Conservation (phyloP, 1,284 basidiomycete species). For the Ganoderma sp. region DNA sequence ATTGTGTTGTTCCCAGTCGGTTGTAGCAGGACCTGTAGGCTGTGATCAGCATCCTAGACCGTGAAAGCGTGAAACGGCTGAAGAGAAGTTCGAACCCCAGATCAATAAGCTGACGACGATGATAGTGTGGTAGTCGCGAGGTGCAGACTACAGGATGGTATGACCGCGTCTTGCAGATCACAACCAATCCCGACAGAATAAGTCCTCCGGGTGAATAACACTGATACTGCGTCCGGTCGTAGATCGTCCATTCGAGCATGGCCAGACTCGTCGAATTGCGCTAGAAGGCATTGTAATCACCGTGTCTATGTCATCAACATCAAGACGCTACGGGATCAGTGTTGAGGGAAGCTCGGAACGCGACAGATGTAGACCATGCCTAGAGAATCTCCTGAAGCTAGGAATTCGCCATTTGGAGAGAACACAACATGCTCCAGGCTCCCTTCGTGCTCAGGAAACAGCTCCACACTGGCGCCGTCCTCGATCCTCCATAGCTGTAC, state of each 20-base stretch:
- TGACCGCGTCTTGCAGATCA: background rate
- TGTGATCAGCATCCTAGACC: background rate
- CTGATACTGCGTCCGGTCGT: background rate
- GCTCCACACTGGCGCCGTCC: background rate
- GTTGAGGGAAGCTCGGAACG: background rate
- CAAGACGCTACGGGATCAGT: background rate
- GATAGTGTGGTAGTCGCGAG: background rate
- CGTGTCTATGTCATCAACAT: background rate
- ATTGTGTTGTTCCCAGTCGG: background rate
- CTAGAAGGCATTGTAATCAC: background rate
- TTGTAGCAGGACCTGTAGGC: background rate
- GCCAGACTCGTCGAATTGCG: background rate
- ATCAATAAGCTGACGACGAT: background rate
- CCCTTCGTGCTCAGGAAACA: background rate
- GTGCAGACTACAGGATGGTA: background rate
- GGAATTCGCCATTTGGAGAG: background rate
- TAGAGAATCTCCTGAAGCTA: background rate
- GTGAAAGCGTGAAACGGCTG: background rate
- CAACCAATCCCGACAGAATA: background rate
- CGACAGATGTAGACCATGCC: background rate
- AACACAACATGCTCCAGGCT: background rate
- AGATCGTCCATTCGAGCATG: background rate
- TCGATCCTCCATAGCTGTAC: background rate
- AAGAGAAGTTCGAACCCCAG: slow-evolving; percentile 1
- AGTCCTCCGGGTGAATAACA: background rate